Base-by-base conservation (phyloP, 371 early-diverging fungal species). In the Mortierella sp. region DNA sequence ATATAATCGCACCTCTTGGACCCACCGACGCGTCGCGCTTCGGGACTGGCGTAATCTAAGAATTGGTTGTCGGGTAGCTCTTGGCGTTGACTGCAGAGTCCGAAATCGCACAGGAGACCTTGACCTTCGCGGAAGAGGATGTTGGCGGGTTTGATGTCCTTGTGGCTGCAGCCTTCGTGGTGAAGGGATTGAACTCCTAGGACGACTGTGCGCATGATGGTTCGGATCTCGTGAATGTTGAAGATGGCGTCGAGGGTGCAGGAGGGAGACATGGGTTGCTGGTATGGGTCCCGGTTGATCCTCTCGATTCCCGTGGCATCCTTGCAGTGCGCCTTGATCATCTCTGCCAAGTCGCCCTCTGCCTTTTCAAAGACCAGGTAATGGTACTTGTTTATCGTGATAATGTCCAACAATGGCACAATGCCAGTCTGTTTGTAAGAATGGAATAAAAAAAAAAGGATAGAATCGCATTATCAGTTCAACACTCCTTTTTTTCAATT, bases 111-210 rank as follows among this genome's bases (percentile, higher is more conserved):
- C 9, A 85, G 74, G 8, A 85, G 69, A 3, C 81, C 85, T 5
- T 69, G 54, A 0, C 78, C 78, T 1, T 72, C 34, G 10, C 67
- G 67, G 59, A 71, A 78, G 48, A 85, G 81, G 34, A 85, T 85
- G 69, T 85, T 81, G 71, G 85, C 81, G 11, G 85, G 81, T n/a
- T 85, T 85, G 81, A 85, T 85, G 61, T 85, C 85, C 75, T 85
- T 85, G 76, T 85, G 85, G 19, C 85, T 85, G 74, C 78, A 85
- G 3, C 85, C 85, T 48, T 81, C 73, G 24, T 51, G 40, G 34
- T 85, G 81, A 40, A 85, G 75, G 13, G 76, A 64, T 21, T 78
- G 81, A 2, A 71, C 44, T 0, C 81, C 85, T 0, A 78, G 74
- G 3, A 78, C 74, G 34, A 85, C 85, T 0, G 85, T 78, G 31